Percentiles rank a stretch among this genome's conserved stretches.
Evolutionary conservation across 768 basidiomycete genomes (phyloP).

Genomic region (Mycena kentingensis): DNA sequence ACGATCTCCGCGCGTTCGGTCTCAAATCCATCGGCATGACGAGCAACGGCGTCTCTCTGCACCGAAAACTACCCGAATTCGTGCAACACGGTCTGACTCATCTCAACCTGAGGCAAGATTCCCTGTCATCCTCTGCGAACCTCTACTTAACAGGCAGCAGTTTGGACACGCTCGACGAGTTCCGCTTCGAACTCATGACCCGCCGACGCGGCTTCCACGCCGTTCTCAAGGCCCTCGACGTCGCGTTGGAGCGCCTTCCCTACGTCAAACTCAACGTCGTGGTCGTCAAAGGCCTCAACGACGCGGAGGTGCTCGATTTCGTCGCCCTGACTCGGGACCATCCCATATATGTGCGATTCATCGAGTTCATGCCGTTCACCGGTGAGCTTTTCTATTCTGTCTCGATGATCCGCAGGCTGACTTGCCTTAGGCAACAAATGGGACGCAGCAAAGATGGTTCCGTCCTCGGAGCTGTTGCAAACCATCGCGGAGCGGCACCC

Average conservation of each 20-base stretch:
- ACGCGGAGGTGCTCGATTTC: constrained; percentile 77
- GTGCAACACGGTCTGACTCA: constrained; percentile 76
- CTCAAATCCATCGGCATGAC: constrained; percentile 84
- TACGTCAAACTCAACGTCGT: constrained; percentile 84
- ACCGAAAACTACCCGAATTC: constrained; percentile 68
- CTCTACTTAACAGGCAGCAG: constrained; percentile 36
- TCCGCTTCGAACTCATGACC: constrained; percentile 88
- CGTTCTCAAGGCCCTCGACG: constrained; percentile 66
- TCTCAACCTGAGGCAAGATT: constrained; percentile 59
- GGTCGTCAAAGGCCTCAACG: constrained; percentile 79
- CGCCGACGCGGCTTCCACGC: constrained; percentile 75
- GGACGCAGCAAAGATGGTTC: constrained; percentile 80
- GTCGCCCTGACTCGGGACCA: constrained; percentile 71
- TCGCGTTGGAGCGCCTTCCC: constrained; percentile 58
- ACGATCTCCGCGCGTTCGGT: constrained; percentile 59
- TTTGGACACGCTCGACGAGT: constrained; percentile 82
- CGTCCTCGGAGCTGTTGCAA: constrained; percentile 64
- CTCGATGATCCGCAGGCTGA: constrained; percentile 6
- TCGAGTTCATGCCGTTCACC: constrained; percentile 94
- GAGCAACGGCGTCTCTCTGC: constrained; percentile 76
- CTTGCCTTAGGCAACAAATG: constrained; percentile 72
- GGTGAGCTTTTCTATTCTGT: constrained; percentile 43
- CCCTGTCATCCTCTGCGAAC: not conserved
- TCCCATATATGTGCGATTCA: constrained; percentile 75
- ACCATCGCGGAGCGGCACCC: constrained; percentile 52